Conservation (phyloP, 345 rosid species). For the Viola odorata region DNA sequence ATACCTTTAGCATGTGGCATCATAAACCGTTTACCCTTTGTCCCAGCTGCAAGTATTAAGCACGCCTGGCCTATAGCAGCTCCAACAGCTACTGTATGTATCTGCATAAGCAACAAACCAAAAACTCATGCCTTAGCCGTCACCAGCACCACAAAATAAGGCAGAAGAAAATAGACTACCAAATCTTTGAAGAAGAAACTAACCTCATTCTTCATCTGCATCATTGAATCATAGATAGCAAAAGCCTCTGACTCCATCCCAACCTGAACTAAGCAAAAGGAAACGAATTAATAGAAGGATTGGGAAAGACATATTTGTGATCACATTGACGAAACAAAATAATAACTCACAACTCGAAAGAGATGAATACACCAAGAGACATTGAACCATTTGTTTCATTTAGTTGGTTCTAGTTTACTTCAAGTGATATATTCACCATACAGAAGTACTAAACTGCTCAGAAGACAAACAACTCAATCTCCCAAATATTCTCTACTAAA, state of each 20-base stretch:
- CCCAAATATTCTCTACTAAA: no score
- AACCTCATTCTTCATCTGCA: constrained; percentile 68
- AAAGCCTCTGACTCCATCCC: constrained; percentile 89
- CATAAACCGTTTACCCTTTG: constrained; percentile 78
- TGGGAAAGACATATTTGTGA: not conserved
- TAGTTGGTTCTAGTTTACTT: not conserved
- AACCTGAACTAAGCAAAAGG: constrained; percentile 40
- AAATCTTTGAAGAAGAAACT: not conserved
- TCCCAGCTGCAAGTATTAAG: constrained; percentile 77
- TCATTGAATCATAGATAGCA: constrained; percentile 80
- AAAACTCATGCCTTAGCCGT: not conserved
- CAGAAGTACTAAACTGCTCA: not conserved
- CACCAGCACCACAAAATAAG: not conserved
- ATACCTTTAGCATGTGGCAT: constrained; percentile 88
- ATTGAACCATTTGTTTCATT: not conserved
- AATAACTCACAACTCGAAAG: no score
- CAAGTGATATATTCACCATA: not conserved
- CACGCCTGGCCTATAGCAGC: constrained; percentile 81
- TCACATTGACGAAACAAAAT: no score
- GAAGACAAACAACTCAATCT: not conserved
- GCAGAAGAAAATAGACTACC: not conserved
- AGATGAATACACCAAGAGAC: no score
- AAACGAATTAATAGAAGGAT: not conserved
- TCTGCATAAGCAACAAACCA: constrained; percentile 33
- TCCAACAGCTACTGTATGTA: constrained; percentile 72